Conservation (phyloP, 768 basidiomycete genomes). For the Crepidotus variabilis region DNA sequence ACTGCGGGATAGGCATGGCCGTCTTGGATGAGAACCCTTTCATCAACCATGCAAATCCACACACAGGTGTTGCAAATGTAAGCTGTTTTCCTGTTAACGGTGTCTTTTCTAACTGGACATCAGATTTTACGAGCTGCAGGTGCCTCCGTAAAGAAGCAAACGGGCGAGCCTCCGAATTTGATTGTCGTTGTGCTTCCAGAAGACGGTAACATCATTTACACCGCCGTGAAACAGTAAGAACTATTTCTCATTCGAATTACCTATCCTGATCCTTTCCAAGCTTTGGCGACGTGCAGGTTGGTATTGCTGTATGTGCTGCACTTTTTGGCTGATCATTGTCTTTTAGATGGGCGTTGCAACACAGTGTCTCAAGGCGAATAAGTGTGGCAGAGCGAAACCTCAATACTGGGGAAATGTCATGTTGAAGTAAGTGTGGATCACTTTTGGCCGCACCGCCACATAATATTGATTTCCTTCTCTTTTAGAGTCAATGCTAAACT, state of each 20-base stretch:
- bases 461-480: not conserved
- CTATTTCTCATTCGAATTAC: not conserved
- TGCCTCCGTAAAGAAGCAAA: not conserved
- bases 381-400: conserved; percentile 59
- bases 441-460: not conserved
- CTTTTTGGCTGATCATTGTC: conserved; percentile 52
- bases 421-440: conserved; percentile 64
- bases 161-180: conserved; percentile 40
- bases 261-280: not conserved
- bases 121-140: conserved; percentile 52
- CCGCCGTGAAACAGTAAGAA: conserved; percentile 73
- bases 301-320: conserved; percentile 26
- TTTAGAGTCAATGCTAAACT: conserved; percentile 78
- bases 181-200: conserved; percentile 73
- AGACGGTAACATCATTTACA: conserved; percentile 69
- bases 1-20: conserved; percentile 49
- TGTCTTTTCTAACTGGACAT: conserved; percentile 27
- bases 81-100: not conserved
- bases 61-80: conserved; percentile 44
- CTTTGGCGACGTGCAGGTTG: conserved; percentile 6
- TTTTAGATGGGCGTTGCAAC: conserved; percentile 71
- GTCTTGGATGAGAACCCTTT: conserved; percentile 44
- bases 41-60: conserved; percentile 54
- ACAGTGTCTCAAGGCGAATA: conserved; percentile 67
- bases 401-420: conserved; percentile 84